Evolutionary conservation across 116 monocot species (phyloP).

Genomic region (Trichopus zeylanicus): DNA sequence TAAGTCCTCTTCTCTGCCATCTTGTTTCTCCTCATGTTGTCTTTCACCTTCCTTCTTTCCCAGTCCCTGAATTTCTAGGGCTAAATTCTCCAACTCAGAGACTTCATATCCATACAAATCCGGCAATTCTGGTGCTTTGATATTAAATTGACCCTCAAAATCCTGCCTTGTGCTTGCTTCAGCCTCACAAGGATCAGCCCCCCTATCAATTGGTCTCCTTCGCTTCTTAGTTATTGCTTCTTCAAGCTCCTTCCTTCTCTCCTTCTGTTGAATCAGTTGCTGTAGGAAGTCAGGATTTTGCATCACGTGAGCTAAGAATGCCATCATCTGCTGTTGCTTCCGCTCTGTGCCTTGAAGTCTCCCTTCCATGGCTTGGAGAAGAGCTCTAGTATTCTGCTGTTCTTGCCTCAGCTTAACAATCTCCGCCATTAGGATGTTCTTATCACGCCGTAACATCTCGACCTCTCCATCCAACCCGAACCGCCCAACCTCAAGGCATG

Average conservation of each 20-base stretch:
- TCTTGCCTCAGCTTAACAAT: conserved; percentile 86
- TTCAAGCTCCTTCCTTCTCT: conserved; percentile 55
- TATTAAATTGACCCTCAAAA: conserved; percentile 1
- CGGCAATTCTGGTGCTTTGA: not conserved
- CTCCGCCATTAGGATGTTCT: conserved; percentile 72
- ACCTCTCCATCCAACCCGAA: conserved; percentile 60
- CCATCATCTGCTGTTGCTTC: conserved; percentile 76
- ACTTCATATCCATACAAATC: conserved; percentile 7
- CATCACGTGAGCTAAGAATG: conserved; percentile 67
- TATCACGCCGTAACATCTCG: conserved; percentile 55
- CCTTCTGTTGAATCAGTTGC: conserved; percentile 44
- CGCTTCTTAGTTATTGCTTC: conserved; percentile 77
- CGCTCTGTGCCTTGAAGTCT: conserved; percentile 75
- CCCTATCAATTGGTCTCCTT: conserved; percentile 39
- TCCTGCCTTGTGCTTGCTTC: conserved; percentile 6
- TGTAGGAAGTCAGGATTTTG: conserved; percentile 64
- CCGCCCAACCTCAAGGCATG: conserved; percentile 64
- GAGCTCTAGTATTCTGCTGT: conserved; percentile 60
- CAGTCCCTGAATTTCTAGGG: conserved; percentile 34
- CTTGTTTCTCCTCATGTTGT: conserved; percentile 16
- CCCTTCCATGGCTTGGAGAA: conserved; percentile 51
- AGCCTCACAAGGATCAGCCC: conserved; percentile 4
- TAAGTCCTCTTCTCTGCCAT: conserved; percentile 38
- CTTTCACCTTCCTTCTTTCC: conserved; percentile 6
- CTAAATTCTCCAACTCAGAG: conserved; percentile 28